Evolutionary conservation across 257 asterid genomes (phyloP).

Genomic region (Agastache rugosa): DNA sequence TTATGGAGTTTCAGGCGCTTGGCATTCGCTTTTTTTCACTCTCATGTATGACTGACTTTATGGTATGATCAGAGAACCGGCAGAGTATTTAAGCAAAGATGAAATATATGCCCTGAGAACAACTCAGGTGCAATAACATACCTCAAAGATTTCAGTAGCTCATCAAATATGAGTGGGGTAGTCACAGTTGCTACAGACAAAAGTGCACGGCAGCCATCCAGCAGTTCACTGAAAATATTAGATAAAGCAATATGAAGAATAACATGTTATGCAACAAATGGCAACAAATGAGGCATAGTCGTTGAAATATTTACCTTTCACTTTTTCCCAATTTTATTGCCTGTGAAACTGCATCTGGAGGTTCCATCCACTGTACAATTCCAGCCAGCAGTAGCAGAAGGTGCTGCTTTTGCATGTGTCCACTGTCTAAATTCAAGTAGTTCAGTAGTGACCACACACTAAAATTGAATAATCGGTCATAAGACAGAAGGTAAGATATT

Average conservation of each 20-base stretch:
- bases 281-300: slow-evolving; percentile 27
- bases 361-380: slow-evolving; percentile 88
- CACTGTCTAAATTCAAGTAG: slow-evolving; percentile 60
- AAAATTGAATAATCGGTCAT: slow-evolving; percentile 5
- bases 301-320: slow-evolving; percentile 65
- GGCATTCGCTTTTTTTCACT: slow-evolving; percentile 11
- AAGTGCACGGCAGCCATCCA: slow-evolving; percentile 96
- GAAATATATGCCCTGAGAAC: slow-evolving; percentile 21
- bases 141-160: slow-evolving; percentile 83
- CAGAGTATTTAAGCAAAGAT: slow-evolving; percentile 23
- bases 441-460: slow-evolving; percentile 31
- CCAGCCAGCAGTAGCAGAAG: slow-evolving; percentile 83
- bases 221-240: slow-evolving; percentile 72
- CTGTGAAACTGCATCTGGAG: slow-evolving; percentile 76
- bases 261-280: slow-evolving; percentile 27
- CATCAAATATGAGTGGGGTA: slow-evolving; percentile 73
- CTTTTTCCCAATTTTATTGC: slow-evolving; percentile 85
- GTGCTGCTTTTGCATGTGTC: slow-evolving; percentile 76
- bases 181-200: slow-evolving; percentile 85
- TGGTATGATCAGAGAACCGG: slow-evolving; percentile 18
- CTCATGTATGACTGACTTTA: slow-evolving; percentile 12
- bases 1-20: slow-evolving; percentile 20
- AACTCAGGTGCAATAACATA: slow-evolving; percentile 40
- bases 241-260: slow-evolving; percentile 42
- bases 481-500: slow-evolving; percentile 25